A percentile compares a stretch with the other conserved stretches of the same genome.
phyloP scores from a whole-genome alignment of 2,329 filamentous ascomycete species.

The Penicillium olsonii region DNA sequence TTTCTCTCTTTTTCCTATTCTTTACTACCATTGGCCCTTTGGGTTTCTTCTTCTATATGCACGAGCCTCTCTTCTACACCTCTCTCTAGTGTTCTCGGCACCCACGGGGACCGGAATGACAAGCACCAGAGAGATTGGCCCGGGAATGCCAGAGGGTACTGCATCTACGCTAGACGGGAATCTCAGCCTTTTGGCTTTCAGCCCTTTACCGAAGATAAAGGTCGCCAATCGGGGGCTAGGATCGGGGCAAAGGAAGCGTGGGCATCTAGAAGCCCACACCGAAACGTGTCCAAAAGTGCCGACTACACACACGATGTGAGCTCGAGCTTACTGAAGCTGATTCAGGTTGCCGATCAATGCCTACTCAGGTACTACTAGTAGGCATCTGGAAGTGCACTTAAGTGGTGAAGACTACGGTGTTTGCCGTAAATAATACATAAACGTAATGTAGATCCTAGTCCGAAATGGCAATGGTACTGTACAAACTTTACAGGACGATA shows the following conservation, averaged over 20 bases:
- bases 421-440: not conserved
- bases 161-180: too few relatives aligned
- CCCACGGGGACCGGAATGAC: too few relatives aligned
- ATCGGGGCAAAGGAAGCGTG: constrained; percentile 9
- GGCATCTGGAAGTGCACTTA: too few relatives aligned
- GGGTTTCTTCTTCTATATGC: too few relatives aligned
- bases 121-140: too few relatives aligned
- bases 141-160: too few relatives aligned
- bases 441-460: constrained; percentile 3
- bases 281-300: constrained; percentile 3
- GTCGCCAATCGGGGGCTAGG: not conserved
- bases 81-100: too few relatives aligned
- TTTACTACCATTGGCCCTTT: not conserved
- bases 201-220: constrained; percentile 10
- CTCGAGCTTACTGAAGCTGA: not conserved
- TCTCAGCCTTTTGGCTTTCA: not conserved
- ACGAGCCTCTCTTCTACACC: not conserved
- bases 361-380: not conserved
- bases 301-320: not conserved
- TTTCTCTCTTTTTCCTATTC: not conserved
- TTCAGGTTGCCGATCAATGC: not conserved
- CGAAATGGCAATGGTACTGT: not conserved
- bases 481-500: not conserved
- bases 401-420: not conserved
- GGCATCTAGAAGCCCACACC: not conserved